Base-by-base conservation (phyloP, 2,329 filamentous ascomycete genomes). In the Neofusicoccum sp. region DNA sequence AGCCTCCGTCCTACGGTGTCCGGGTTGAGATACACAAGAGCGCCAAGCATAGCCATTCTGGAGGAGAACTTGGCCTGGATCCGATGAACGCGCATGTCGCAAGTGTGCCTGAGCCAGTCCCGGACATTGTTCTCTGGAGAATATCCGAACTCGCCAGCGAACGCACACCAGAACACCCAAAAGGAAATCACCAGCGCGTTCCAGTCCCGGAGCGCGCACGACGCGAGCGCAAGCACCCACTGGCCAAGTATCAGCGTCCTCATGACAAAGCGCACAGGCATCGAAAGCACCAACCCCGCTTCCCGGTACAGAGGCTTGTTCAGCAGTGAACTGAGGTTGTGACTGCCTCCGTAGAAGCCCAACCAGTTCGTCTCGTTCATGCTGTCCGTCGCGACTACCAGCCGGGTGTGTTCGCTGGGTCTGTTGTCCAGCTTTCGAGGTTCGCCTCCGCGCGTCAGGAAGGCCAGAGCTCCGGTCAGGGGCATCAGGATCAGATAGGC, bases 91-190 rank as follows among this genome's bases (percentile, higher is more conserved):
- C 31, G 54, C 5, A 58, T 31, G 41, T 58, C 45, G 54, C 54
- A 58, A n/a, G 54, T 22, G 41, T 58, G 45, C 41, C 45, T 34
- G 39, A 58, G 54, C 54, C 54, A 58, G 39, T 58, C 41, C 9
- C 36, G 11, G 54, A 58, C 29, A 41, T 16, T 34, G 54, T 58
- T 39, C 28, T 44, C 14, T 4, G 54, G 39, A 8, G 54, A 22
- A 16, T 34, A 45, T 29, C n/a, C 54, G 31, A 34, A 28, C 9
- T 44, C 16, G 31, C 31, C 28, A 31, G 54, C 41, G 14, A 45
- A 0, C 9, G 54, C 54, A 29, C 54, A 58, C 54, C 54, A 58
- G 41, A 58, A 45, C 8, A 58, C 41, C 54, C 54, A 58, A n/a
- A 58, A 58, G 39, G 54, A 33, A 31, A 58, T 34, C 14, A 58